Evolutionary conservation across 2,329 filamentous ascomycete genomes (phyloP).

Genomic region (Colletotrichum siamense): DNA sequence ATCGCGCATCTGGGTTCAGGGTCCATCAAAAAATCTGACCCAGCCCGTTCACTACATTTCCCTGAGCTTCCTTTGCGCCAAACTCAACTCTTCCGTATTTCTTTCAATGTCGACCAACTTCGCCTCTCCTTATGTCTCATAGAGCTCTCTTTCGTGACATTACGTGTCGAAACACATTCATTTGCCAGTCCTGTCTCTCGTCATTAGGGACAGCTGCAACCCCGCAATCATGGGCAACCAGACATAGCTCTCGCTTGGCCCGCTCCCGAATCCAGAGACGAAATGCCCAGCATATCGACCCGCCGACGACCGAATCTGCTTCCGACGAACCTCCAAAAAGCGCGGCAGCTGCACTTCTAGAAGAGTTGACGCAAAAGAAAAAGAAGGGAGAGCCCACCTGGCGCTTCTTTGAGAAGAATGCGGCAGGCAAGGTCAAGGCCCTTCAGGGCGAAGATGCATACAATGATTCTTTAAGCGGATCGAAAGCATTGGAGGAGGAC

Average conservation of each 20-base stretch:
- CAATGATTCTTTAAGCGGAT: conserved; percentile 38
- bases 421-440: conserved; percentile 40
- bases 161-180: conserved; percentile 35
- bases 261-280: not conserved
- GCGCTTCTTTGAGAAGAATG: conserved; percentile 55
- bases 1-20: conserved; percentile 1
- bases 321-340: not conserved
- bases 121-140: conserved; percentile 20
- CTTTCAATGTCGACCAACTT: not conserved
- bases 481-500: conserved; percentile 31
- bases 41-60: not conserved
- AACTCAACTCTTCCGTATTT: not conserved
- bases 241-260: conserved; percentile 35
- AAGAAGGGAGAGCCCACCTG: conserved; percentile 31
- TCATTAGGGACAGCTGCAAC: conserved; percentile 31
- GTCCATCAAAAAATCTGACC: conserved; percentile 21
- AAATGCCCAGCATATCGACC: not conserved
- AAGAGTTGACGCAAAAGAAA: conserved; percentile 18
- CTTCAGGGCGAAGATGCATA: conserved; percentile 47
- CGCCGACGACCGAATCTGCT: not conserved
- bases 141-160: conserved; percentile 36
- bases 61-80: not conserved
- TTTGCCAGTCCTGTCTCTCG: conserved; percentile 43
- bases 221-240: conserved; percentile 30
- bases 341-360: conserved; percentile 25